These are phyloP conservation scores for Aspergillus pseudotamarii DNA, from an alignment of 2,329 filamentous ascomycete genomes.

Conservation along the genomic window DNA sequence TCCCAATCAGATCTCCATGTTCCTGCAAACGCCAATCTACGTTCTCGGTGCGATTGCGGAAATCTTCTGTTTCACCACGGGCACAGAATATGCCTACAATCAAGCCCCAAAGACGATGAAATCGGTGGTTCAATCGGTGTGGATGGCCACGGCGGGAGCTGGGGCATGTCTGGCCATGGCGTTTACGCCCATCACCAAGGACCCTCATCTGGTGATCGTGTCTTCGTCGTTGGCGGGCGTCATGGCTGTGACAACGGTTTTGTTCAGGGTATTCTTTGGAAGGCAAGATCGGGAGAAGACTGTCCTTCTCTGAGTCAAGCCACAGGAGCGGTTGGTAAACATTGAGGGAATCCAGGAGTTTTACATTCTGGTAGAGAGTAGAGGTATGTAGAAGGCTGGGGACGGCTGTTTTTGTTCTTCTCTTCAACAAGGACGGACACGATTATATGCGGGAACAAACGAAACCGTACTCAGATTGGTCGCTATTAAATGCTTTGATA, in stretches of 20 bases:
- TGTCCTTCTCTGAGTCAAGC: not conserved
- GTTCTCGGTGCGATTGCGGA: constrained; percentile 47
- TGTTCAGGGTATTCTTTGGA: not conserved
- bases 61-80: constrained; percentile 61
- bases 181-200: not conserved
- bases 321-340: not conserved
- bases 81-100: constrained; percentile 68
- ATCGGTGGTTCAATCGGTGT: not conserved
- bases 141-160: not conserved
- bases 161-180: not conserved
- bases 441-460: no score
- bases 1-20: constrained; percentile 28
- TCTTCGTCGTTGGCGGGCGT: not conserved
- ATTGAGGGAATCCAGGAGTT: not conserved
- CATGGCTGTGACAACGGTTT: not conserved
- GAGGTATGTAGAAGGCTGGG: not conserved
- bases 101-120: constrained; percentile 56
- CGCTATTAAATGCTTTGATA: no score
- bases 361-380: not conserved
- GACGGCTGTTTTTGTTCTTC: no score
- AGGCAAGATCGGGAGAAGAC: not conserved
- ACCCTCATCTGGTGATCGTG: not conserved
- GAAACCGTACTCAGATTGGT: no score
- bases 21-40: constrained; percentile 36
- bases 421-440: no score